These are phyloP conservation scores for Entomortierella lignicola DNA, from an alignment of 192 early-diverging fungal species.

Conservation along the genomic window DNA sequence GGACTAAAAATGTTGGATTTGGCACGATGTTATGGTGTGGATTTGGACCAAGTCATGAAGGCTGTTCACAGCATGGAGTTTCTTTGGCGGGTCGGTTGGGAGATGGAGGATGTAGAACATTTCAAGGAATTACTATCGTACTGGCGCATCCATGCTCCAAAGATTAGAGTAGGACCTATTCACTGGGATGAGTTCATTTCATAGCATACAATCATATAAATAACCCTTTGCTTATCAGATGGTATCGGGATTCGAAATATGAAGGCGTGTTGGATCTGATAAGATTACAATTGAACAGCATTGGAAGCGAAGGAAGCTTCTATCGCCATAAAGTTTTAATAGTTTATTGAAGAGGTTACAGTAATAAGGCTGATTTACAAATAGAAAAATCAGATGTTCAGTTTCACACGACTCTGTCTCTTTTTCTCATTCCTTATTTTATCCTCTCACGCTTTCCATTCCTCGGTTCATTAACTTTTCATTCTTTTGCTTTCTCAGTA, in stretches of 20 bases:
- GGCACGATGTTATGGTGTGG: conserved; percentile 32
- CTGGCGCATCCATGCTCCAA: conserved; percentile 12
- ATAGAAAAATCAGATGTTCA: too few relatives aligned
- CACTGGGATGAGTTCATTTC: conserved; percentile 21
- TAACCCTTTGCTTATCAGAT: conserved; percentile 1
- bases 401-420: too few relatives aligned
- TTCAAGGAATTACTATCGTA: conserved; percentile 1
- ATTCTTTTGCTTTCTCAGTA: neutral
- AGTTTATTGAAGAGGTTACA: too few relatives aligned
- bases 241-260: neutral
- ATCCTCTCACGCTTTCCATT: neutral
- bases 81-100: conserved; percentile 45
- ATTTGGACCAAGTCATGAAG: conserved; percentile 21
- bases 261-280: neutral
- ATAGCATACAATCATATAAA: neutral
- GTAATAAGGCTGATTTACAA: too few relatives aligned
- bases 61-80: conserved; percentile 17
- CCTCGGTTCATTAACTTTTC: conserved; percentile 9
- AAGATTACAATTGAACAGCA: too few relatives aligned
- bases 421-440: neutral
- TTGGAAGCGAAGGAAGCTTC: neutral
- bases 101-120: conserved; percentile 7
- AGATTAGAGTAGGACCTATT: conserved; percentile 21
- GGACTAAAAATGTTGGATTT: conserved; percentile 46
- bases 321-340: too few relatives aligned